Evolutionary conservation across 2,329 filamentous ascomycete species (phyloP), one percentile per base, ranked within the genome.

Genomic region (Neonectria punicea): DNA sequence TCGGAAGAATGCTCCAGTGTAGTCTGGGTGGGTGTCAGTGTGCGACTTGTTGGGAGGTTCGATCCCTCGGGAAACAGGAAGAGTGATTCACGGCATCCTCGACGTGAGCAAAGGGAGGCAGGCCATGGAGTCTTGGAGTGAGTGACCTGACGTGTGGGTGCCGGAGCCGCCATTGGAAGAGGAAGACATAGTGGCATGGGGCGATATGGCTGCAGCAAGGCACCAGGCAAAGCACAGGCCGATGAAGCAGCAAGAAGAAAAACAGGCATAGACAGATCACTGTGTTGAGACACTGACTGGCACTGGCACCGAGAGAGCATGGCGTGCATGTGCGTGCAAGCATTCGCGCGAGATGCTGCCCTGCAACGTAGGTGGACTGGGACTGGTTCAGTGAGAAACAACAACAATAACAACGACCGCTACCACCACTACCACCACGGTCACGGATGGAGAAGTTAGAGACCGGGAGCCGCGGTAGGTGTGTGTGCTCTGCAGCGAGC

Each of bases 41-140:
- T 28, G 58, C 30, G 32, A 22, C 58, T 62, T 57, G 59, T 62
- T 62, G 59, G 47, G 53, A 18, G n/a, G 60, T 34, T 54, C 39
- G 43, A 58, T 58, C 43, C 28, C 32, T 28, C 28, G 43, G 28
- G 53, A 54, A 41, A 39, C 36, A 39, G 4, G 14, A 8, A 34
- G n/a, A 28, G 25, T 43, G 43, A 56, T 44, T 44, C 39, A 46
- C 16, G 14, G 50, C 47, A 20, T 34, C 39, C 22, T 32, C 46
- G 25, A 43, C 14, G n/a, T 47, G 60, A 49, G 43, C 30, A 58
- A 20, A 25, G 44, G 44, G 51, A 54, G 34, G 50, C 32, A 54
- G 34, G 50, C 32, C 22, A 53, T 14, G 14, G 36, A n/a, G 13
- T 34, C 43, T 39, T 58, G 50, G 44, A 54, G 50, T 63, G 60